Base-by-base conservation (phyloP, 2,329 filamentous ascomycete genomes). In the Cercospora zeina region DNA sequence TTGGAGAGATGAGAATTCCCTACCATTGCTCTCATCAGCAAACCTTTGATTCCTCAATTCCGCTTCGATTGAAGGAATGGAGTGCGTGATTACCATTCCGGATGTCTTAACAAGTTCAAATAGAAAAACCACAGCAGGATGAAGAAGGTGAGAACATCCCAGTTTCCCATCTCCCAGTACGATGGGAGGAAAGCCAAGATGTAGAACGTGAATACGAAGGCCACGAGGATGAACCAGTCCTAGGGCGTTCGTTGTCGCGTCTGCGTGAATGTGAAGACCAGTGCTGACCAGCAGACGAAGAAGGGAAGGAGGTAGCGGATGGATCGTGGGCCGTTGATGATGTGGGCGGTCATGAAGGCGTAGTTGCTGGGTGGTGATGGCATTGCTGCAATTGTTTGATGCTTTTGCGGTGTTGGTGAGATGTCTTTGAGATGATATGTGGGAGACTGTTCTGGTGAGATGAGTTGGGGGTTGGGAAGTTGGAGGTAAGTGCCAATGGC, bases 261-360 rank as follows among this genome's bases (percentile, higher is more conserved):
- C 10, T 5, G 16, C 21, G 51, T 54, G 16, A 9, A 10, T 34
- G 31, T 16, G 14, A 39, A 54, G 9, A 37, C n/a, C 0, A 54
- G 13, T 2, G 51, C 31, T 10, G 51, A 34, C 51, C 33, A 34
- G 33, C 33, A 54, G 13, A 54, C 19, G 16, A 54, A 34, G 33
- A 54, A 54, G 16, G 51, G 51, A 14, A 21, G 21, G 16, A 54
- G 7, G 16, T 54, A 54, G 33, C 31, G 14, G 3, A n/a, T 5
- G 8, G 51, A 54, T 13, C 37, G 33, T 7, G 51, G 51, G n/a
- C 51, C 51, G 3, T 54, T 54, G 33, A 54, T 54, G 19, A 54
- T 54, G 33, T 54, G 51, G 8, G 13, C 24, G 3, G 33, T 24
- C 4, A 54, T 24, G 31, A 34, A 54, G 16, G 21, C 19, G 33